phyloP scores from a whole-genome alignment of 2,329 filamentous ascomycete genomes.

The Blumeriella jaapii region DNA sequence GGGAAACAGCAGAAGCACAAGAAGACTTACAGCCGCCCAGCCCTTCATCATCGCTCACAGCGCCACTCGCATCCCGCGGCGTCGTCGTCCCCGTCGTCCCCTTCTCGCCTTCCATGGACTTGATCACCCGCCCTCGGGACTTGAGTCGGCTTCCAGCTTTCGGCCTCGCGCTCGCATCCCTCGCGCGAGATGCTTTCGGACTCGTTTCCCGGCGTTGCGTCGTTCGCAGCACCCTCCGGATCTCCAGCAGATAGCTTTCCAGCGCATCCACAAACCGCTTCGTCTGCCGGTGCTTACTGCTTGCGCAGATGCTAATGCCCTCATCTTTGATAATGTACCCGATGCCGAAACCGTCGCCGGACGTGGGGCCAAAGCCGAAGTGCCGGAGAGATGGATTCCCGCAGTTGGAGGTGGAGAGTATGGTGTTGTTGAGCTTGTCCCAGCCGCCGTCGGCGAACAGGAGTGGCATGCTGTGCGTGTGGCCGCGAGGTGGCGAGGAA shows the following conservation, averaged over 20 bases:
- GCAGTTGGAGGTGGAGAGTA: constrained; percentile 96
- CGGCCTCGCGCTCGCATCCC: constrained; percentile 40
- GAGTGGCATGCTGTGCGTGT: constrained; percentile 49
- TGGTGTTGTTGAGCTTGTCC: constrained; percentile 91
- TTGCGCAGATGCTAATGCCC: constrained; percentile 79
- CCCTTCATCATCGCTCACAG: constrained; percentile 74
- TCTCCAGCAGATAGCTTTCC: constrained; percentile 83
- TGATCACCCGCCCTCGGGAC: constrained; percentile 62
- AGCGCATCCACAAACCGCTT: constrained; percentile 79
- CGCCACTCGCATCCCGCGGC: constrained; percentile 56
- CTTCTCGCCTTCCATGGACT: constrained; percentile 35
- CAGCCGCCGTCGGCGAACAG: constrained; percentile 84
- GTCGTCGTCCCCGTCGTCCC: constrained; percentile 42
- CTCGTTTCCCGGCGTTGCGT: constrained; percentile 42
- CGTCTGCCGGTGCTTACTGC: constrained; percentile 89
- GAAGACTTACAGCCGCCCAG: constrained; percentile 91
- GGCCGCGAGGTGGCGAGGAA: constrained; percentile 39
- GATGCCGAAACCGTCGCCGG: constrained; percentile 89
- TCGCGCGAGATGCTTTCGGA: constrained; percentile 42
- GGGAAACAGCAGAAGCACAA: background rate
- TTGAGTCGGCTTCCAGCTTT: constrained; percentile 41
- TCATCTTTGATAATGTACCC: constrained; percentile 99
- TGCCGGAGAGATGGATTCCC: constrained; percentile 90
- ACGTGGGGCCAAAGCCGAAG: constrained; percentile 93
- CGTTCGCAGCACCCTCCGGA: constrained; percentile 70